Evolutionary conservation across 2,329 filamentous ascomycete species (phyloP).

Genomic region (Pezicula rhizophila): DNA sequence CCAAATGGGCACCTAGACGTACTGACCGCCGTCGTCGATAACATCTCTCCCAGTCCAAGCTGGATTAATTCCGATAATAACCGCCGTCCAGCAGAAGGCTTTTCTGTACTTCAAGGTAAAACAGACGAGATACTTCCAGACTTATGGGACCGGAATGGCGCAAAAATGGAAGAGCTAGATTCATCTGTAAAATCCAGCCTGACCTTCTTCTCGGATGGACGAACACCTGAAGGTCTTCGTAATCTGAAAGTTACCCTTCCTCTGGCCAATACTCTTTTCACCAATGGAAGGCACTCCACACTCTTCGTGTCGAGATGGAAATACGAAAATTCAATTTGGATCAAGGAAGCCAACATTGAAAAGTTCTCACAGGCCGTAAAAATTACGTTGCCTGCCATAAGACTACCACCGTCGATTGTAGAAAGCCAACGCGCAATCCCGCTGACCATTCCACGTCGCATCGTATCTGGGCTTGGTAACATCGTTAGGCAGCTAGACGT

Average conservation of each 20-base stretch:
- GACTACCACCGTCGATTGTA: conserved; percentile 4
- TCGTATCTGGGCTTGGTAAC: conserved; percentile 68
- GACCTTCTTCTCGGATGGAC: conserved; percentile 9
- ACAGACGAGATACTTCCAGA: conserved; percentile 36
- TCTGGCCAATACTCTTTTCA: conserved; percentile 72
- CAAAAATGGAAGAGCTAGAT: background rate
- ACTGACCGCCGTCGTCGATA: conserved; percentile 50
- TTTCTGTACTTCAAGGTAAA: conserved; percentile 46
- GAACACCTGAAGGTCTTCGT: background rate
- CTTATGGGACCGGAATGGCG: conserved; percentile 32
- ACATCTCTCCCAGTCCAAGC: conserved; percentile 34
- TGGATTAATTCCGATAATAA: conserved; percentile 5
- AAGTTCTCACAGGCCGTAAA: conserved; percentile 15
- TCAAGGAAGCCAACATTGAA: conserved; percentile 6
- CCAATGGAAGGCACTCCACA: conserved; percentile 58
- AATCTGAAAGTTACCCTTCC: conserved; percentile 42
- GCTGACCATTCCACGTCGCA: conserved; percentile 54
- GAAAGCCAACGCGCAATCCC: conserved; percentile 50
- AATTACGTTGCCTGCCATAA: conserved; percentile 4
- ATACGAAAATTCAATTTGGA: conserved; percentile 2
- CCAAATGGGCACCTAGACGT: conserved; percentile 36
- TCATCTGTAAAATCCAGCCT: conserved; percentile 14
- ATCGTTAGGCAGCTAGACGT: conserved; percentile 62
- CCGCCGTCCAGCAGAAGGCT: conserved; percentile 28
- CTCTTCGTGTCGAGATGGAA: conserved; percentile 42